Evolutionary conservation across 208 protist genomes (phyloP), one percentile per base, ranked within the genome.

Genomic region (Leishmania arabica): DNA sequence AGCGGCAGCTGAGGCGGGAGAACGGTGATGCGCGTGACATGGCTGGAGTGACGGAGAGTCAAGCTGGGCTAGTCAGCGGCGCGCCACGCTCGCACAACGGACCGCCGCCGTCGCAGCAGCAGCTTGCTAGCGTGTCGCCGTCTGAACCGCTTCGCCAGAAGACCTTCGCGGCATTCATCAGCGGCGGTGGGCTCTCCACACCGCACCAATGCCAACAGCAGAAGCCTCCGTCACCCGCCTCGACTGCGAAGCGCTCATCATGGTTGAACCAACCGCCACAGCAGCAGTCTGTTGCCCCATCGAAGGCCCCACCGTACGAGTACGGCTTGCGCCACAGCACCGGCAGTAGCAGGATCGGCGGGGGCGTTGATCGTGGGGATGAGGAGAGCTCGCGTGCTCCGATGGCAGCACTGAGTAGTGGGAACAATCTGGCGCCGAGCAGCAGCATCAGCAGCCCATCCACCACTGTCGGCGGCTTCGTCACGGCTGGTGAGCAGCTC

Each of bases 401-500:
- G 13, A 47, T 68, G 78, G 42, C 60, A 42, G 24, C 62, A 21
- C 27, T 27, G 21, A n/a, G 27, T 54, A 0, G n/a, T 19, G 15
- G 21, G 31, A 64, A n/a, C 68, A 27, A 31, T 53, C 24, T 42
- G 51, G 8, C 75, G 7, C 40, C 27, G 34, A 47, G 68, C 64
- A 72, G 66, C 82, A 82, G 40, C 65, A 73, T 45, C 76, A 71
- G 58, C 74, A 56, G 77, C 76, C 62, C 75, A 66, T 75, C 64
- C 37, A 77, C n/a, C 9, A 49, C n/a, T 60, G 54, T 42, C 27
- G 56, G 79, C 54, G 90, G 90, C n/a, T 95, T 95, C 74, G 87
- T 95, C 2, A 92, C 89, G 4, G 91, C 91, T 24, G 80, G 79
- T 42, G 90, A 93, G 82, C 91, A 92, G 78, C 82, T 95, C 49